Evolutionary conservation across 148 eudicot species (phyloP), one percentile per base, ranked within the genome.

Genomic region (Rhododendron henanense): DNA sequence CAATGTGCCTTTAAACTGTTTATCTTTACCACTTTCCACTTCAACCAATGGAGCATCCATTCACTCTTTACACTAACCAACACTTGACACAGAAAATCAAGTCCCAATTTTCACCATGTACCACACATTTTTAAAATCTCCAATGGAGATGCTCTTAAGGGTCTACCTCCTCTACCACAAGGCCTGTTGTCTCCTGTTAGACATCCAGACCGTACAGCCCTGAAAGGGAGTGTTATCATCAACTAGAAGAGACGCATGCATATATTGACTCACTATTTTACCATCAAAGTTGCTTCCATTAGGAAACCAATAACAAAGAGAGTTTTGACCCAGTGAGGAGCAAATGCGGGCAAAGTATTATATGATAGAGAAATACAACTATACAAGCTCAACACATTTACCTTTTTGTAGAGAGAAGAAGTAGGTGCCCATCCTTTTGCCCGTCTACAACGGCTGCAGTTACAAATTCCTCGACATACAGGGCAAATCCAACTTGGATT

Each of bases 381-480:
- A 41, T 41, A 41, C 47, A 81, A 81, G 69, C 47, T 35, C 5
- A 21, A 81, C 2, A 39, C 23, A 73, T 16, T 41, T 57, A 94
- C 97, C 94, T 94, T 92, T 21, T 78, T 41, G 75, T 91, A 90
- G 25, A 86, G 83, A 53, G 79, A 45, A 55, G 90, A 92, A 83
- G 91, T 88, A 33, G 97, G 94, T 50, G 81, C 84, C 95, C 97
- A 95, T 69, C 98, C 97, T 86, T 94, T 95, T 31, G 87, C 86
- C 15, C 93, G 71, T 69, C 97, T 90, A 84, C 98, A 95, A 16
- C 93, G 92, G 81, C 95, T 94, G 88, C 98, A 95, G 81, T 95
- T 95, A 87, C 98, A 95, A 83, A 95, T 94, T 21, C 90, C 98
- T 78, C 97, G 91, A 79, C 97, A 94, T 78, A 84, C 93, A 10